These are phyloP conservation scores for Vaccinium vitisidaea DNA, from an alignment of 148 eudicot species.

Conservation along the genomic window DNA sequence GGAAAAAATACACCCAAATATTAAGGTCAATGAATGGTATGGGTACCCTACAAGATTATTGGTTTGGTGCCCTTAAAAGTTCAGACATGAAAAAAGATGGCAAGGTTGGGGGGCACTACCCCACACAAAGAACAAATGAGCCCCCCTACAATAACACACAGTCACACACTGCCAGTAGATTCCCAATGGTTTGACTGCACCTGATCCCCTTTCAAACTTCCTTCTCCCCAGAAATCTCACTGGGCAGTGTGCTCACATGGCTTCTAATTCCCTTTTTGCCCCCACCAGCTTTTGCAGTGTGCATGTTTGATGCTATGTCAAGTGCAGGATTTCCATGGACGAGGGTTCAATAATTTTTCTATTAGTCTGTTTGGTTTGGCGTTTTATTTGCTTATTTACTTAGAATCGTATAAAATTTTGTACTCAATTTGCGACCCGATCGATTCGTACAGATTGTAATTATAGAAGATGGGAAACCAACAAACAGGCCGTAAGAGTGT, in stretches of 20 bases:
- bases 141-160: not conserved
- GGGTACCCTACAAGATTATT: not conserved
- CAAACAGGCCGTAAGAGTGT: not conserved
- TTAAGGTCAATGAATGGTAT: not conserved
- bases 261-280: not conserved
- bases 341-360: not conserved
- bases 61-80: constrained; percentile 5
- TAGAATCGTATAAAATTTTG: not conserved
- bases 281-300: not conserved
- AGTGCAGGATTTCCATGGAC: not conserved
- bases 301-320: not conserved
- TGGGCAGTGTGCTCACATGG: constrained; percentile 15
- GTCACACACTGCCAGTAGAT: not conserved
- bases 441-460: not conserved
- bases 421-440: not conserved
- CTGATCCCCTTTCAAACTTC: constrained; percentile 14
- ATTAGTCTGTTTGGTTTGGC: not conserved
- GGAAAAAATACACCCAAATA: not conserved
- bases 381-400: not conserved
- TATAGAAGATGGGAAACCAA: too few relatives aligned
- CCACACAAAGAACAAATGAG: not conserved
- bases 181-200: constrained; percentile 18
- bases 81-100: not conserved
- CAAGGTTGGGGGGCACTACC: not conserved
- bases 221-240: constrained; percentile 10